A percentile compares a stretch with the other conserved stretches of the same genome.
These are phyloP conservation scores for Pezicula carpinea DNA, from an alignment of 2,329 filamentous ascomycete genomes.

Conservation along the genomic window DNA sequence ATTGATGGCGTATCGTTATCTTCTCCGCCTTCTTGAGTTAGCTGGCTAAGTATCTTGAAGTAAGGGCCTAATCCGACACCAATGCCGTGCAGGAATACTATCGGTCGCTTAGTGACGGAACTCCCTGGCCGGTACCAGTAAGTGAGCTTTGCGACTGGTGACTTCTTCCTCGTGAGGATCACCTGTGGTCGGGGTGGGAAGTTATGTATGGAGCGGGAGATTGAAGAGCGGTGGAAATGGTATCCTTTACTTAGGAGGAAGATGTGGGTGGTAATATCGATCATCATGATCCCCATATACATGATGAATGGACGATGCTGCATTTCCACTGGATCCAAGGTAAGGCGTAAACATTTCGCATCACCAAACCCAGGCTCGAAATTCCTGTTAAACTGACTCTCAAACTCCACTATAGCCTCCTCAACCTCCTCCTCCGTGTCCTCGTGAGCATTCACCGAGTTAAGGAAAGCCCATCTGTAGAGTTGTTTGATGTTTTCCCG, in stretches of 20 bases:
- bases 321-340: constrained; percentile 50
- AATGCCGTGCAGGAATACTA: constrained; percentile 58
- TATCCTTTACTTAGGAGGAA: constrained; percentile 37
- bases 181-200: constrained; percentile 47
- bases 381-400: constrained; percentile 41
- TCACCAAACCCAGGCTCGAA: constrained; percentile 44
- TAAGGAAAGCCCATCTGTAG: constrained; percentile 51
- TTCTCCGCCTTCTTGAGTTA: constrained; percentile 30
- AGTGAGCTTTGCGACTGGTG: constrained; percentile 39
- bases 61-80: constrained; percentile 53
- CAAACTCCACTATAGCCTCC: constrained; percentile 42
- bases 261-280: constrained; percentile 15
- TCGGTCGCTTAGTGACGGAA: constrained; percentile 45
- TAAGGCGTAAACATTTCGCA: constrained; percentile 47
- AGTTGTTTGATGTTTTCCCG: constrained; percentile 54
- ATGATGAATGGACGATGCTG: constrained; percentile 46
- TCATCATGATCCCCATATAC: constrained; percentile 40
- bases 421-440: constrained; percentile 43
- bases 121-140: constrained; percentile 57
- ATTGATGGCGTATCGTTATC: constrained; percentile 46
- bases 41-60: constrained; percentile 42
- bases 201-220: constrained; percentile 34
- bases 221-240: constrained; percentile 36
- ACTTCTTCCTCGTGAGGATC: constrained; percentile 35
- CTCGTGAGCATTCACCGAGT: constrained; percentile 38